Conservation (phyloP, 306 rosid species). For the Quercus bicolor region DNA sequence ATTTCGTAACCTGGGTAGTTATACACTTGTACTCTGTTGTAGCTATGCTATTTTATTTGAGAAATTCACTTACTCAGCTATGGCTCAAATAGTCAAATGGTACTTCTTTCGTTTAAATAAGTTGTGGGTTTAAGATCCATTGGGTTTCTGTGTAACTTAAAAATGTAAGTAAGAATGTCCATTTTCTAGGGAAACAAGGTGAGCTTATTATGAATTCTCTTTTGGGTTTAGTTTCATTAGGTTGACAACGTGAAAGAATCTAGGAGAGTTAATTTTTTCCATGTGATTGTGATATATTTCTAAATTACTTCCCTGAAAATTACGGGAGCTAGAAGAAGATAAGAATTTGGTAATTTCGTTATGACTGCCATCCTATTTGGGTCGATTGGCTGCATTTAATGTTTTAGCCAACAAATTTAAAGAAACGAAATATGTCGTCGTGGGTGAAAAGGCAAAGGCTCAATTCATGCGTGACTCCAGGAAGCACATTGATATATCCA, state of each 20-base stretch:
- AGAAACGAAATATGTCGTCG: too few relatives aligned
- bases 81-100: neutral
- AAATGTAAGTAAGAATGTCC: neutral
- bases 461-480: too few relatives aligned
- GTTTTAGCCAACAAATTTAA: neutral
- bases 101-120: neutral
- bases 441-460: too few relatives aligned
- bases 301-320: neutral
- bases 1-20: neutral
- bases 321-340: neutral
- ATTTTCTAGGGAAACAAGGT: neutral
- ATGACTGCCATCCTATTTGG: neutral
- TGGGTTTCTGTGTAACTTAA: neutral
- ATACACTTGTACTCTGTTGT: conserved; percentile 1
- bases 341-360: neutral
- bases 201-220: neutral
- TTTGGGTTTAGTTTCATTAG: neutral
- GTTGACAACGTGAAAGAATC: neutral
- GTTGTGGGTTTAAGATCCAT: neutral
- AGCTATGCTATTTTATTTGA: neutral
- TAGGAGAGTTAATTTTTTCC: neutral
- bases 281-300: neutral
- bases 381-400: neutral
- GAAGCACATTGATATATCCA: too few relatives aligned
- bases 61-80: neutral